Evolutionary conservation across 192 early-diverging fungal genomes (phyloP), one percentile per base, ranked within the genome.

Genomic region (Phlyctochytrium planicorne): DNA sequence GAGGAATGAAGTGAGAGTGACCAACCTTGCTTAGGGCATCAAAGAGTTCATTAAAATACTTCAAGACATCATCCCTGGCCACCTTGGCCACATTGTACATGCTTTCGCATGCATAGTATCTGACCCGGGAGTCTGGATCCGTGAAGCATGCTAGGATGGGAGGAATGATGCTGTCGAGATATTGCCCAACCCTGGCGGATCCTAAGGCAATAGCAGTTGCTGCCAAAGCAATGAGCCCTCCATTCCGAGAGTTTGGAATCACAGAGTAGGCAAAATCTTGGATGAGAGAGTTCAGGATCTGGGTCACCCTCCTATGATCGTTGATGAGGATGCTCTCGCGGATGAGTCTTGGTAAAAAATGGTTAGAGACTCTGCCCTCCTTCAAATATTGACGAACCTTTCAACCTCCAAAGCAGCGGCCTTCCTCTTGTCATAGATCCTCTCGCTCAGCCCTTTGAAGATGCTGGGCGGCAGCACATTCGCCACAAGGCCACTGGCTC

Each of bases 71-170:
- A 2, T 91, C 91, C 35, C 91, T 82, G 29, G 95, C 94, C 2
- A 97, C 98, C 60, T 99, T 99, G 25, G 90, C 90, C 57, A 99
- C 94, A 74, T 99, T 99, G 70, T 99, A 99, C 87, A 98, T 90
- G 62, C 88, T 89, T 77, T 99, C 98, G 67, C 94, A 98, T 1
- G 98, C 96, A 87, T 97, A 99, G 82, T 98, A 99, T 31, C 96
- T 85, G 50, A 98, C 95, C 17, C 92, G 83, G 30, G 88, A 87
- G 73, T 99, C 98, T 60, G 89, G 93, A 72, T 99, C 94, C 2
- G 82, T 75, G 63, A 98, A 91, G 64, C 95, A 97, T 30, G 94
- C 83, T 1, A 99, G 86, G 23, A 98, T 94, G 1, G 98, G 98
- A 20, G 94, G 94, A 1, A 98, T 88, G 64, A 99, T 93, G 37